Evolutionary conservation across 2,329 filamentous ascomycete species (phyloP), one percentile per base, ranked within the genome.

Genomic region (Myriangium duriaei): DNA sequence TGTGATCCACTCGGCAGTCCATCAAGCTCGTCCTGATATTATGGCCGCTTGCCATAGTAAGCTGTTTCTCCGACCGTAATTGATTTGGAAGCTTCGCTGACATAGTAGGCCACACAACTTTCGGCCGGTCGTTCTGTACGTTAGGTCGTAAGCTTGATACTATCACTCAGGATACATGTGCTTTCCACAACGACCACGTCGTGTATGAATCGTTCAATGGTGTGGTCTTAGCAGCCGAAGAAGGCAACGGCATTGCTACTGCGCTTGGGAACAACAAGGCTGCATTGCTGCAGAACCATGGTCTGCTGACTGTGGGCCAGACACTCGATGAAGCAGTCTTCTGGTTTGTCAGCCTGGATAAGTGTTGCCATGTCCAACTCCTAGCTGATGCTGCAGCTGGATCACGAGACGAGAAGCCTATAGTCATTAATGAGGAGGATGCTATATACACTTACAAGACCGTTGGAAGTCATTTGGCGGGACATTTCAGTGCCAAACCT

Each of bases 401-500:
- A 0, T 78, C 79, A 1, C 63, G 74, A 2, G 80, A 79, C 1
- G 68, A 69, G 1, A 59, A 68, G 52, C 81, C 79, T 0, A 61
- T 81, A 18, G 77, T 79, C 56, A 79, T 86, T 48, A 63, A 68
- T 6, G 71, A 80, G 1, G 72, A 75, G 36, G 79, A 86, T 53
- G 80, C 81, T 1, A 61, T 54, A 11, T 81, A 71, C 49, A 85
- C 81, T 0, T 76, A 72, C 49, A 73, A 78, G 57, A 68, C 72
- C 0, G 63, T 84, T 3, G 81, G 81, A 0, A 70, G 64, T 0
- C 64, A 70, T 11, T 51, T 55, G 21, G 76, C 73, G 0, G 80
- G 80, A 0, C 84, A 72, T 66, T 86, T 85, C 52, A 75, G 69
- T 48, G 80, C 76, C 4, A 77, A 76, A 60, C 79, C 80, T 11